Base-by-base conservation (phyloP, 805 yeast species). In the Metschnikowia cubensis region DNA sequence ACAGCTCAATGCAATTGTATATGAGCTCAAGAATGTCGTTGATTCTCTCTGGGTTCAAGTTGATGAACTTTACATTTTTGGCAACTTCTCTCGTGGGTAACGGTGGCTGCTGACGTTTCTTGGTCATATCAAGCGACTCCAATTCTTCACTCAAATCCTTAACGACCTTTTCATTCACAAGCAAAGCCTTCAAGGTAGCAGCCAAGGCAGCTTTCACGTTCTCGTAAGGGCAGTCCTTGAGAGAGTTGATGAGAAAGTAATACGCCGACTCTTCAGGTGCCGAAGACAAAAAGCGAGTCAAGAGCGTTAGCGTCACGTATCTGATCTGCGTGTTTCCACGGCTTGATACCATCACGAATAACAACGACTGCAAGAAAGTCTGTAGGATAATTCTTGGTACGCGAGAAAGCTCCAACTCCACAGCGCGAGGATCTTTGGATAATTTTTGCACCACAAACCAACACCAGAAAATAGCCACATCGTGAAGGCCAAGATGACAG, bases 181-280 rank as follows among this genome's bases (percentile, higher is more conserved):
- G 64, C 54, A 89, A 71, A 57, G 84, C 89, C 63, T 85, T 89
- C 60, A 89, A 75, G 21, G 89, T 81, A 3, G 84, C 81, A 15
- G 89, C 76, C 35, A 82, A 67, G 3, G 82, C 82, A 21, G 84
- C 74, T 57, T 82, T 82, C 20, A 81, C 79, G 36, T 78, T 77
- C 36, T 76, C 81, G 60, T 76, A 81, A 1, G 94, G 91, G 60
- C 92, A 86, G 46, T 78, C 72, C 29, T 72, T 69, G 45, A 92
- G 70, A 0, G 89, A 75, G 60, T 88, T 89, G 21, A 74, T 61
- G 14, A 89, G 69, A 61, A 86, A 87, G 2, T 71, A 69, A 65
- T 81, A 88, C 0, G 86, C 67, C 11, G 74, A 66, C 1, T 71
- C 70, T 51, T 87, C 88, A 0, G 83, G 79, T 32, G 83, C 65